A percentile compares a stretch with the other conserved stretches of the same genome.
phyloP scores from a whole-genome alignment of 352 stramenopile genomes.

The Phytopythium kandeliae region DNA sequence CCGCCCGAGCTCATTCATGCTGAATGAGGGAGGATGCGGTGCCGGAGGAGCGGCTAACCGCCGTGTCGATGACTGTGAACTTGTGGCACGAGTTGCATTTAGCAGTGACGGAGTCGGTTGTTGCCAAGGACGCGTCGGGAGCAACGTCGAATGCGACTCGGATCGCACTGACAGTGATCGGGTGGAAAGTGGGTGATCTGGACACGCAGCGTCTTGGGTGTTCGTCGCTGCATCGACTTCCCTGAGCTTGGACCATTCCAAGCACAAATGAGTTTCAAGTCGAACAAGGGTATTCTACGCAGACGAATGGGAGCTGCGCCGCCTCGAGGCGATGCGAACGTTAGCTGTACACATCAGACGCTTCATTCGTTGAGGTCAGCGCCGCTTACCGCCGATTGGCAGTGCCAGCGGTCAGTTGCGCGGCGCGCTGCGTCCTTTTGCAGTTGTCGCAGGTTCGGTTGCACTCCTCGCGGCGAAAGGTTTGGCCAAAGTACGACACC shows the following conservation, averaged over 20 bases:
- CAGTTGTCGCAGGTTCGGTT: conserved; percentile 66
- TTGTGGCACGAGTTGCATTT: conserved; percentile 36
- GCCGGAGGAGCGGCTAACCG: conserved; percentile 30
- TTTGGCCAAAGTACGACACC: conserved; percentile 78
- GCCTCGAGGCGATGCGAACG: neutral
- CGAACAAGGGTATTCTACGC: no score
- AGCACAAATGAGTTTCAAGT: no score
- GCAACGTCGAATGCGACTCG: neutral
- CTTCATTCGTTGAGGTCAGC: neutral
- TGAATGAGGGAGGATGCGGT: no score
- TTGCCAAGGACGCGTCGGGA: neutral
- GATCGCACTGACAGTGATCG: neutral
- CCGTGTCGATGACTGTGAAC: conserved; percentile 24
- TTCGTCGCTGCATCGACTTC: conserved; percentile 3
- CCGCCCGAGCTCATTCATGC: no score
- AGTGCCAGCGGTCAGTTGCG: conserved; percentile 9
- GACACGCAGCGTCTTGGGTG: neutral
- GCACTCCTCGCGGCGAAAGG: conserved; percentile 59
- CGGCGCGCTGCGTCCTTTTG: conserved; percentile 30
- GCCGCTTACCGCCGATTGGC: neutral
- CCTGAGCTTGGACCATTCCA: neutral
- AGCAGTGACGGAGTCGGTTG: neutral
- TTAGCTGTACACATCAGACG: neutral
- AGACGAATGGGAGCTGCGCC: no score
- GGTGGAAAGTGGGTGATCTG: neutral